phyloP scores from a whole-genome alignment of 2,329 filamentous ascomycete genomes.

The Thermoascus crustaceus region DNA sequence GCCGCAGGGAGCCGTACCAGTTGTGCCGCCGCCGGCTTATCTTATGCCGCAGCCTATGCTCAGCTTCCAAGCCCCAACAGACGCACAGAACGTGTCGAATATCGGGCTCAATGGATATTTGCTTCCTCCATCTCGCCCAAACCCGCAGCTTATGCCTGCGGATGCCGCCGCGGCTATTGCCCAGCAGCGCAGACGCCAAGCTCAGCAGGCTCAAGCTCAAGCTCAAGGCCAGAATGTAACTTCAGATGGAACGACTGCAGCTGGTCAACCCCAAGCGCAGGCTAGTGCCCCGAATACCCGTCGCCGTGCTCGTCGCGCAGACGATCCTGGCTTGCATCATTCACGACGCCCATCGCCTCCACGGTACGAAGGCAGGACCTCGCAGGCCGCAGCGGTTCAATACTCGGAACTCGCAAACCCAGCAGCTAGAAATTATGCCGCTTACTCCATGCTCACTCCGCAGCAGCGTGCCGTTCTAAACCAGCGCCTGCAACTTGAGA shows the following conservation, averaged over 20 bases:
- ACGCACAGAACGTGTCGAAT: constrained; percentile 2
- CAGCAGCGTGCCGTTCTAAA: constrained; percentile 7
- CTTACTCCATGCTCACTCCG: constrained; percentile 1
- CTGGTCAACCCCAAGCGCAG: neutral
- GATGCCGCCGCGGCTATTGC: constrained; percentile 3
- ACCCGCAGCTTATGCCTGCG: constrained; percentile 6
- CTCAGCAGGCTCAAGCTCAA: neutral
- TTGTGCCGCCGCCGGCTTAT: constrained; percentile 2
- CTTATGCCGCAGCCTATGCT: constrained; percentile 1
- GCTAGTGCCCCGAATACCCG: constrained; percentile 6
- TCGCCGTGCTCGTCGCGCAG: constrained; percentile 6
- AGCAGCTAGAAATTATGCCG: neutral
- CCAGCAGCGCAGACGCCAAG: constrained; percentile 9
- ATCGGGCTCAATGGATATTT: constrained; percentile 1
- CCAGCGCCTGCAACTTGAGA: constrained; percentile 7
- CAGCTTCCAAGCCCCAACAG: constrained; percentile 1
- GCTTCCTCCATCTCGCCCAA: constrained; percentile 2
- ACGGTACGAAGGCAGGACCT: constrained; percentile 1
- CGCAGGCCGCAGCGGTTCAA: neutral
- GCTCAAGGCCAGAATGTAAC: constrained; percentile 6
- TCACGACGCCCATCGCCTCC: constrained; percentile 3
- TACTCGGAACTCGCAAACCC: neutral
- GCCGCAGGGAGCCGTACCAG: constrained; percentile 1
- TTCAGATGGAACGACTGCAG: constrained; percentile 2
- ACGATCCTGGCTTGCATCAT: neutral